Percentiles rank a stretch among this genome's conserved stretches.
Conservation (phyloP, 768 basidiomycete species). For the Pleurotus ostreatus region DNA sequence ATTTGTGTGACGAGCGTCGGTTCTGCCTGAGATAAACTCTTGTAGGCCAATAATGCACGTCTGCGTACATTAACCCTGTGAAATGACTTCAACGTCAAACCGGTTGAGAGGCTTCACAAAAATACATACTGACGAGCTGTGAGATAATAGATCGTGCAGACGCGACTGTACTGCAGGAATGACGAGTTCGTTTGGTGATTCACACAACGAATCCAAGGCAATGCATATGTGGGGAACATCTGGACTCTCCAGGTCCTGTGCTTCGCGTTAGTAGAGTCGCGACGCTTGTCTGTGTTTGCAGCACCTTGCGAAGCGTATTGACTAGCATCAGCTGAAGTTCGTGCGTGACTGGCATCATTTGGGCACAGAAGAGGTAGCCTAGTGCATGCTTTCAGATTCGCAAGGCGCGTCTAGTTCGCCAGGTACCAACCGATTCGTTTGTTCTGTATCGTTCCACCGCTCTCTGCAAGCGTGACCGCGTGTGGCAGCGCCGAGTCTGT, state of each 20-base stretch:
- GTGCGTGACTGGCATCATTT: slow-evolving; percentile 64
- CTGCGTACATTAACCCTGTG: slow-evolving; percentile 55
- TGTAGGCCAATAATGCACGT: slow-evolving; percentile 57
- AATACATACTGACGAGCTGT: slow-evolving; percentile 67
- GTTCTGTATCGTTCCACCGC: slow-evolving; percentile 53
- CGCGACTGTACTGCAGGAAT: slow-evolving; percentile 73
- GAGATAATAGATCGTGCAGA: slow-evolving; percentile 61
- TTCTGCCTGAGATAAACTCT: slow-evolving; percentile 44
- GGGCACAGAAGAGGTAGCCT: slow-evolving; percentile 80
- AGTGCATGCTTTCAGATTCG: not conserved
- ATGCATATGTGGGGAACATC: slow-evolving; percentile 57
- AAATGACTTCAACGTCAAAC: slow-evolving; percentile 11
- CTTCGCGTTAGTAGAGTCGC: too few relatives aligned
- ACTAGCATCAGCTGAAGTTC: slow-evolving; percentile 81
- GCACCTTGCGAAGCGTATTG: slow-evolving; percentile 80
- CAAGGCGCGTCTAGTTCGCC: too few relatives aligned
- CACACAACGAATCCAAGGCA: slow-evolving; percentile 67
- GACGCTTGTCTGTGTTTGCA: too few relatives aligned
- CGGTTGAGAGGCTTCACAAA: not conserved
- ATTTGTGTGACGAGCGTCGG: slow-evolving; percentile 41
- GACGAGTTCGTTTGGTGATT: slow-evolving; percentile 58
- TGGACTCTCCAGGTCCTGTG: slow-evolving; percentile 68
- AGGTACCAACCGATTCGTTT: slow-evolving; percentile 58
- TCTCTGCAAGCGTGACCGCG: slow-evolving; percentile 74
- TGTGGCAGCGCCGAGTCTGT: slow-evolving; percentile 73